Conservation (phyloP, 345 rosid species). For the Capsella bursapastoris region DNA sequence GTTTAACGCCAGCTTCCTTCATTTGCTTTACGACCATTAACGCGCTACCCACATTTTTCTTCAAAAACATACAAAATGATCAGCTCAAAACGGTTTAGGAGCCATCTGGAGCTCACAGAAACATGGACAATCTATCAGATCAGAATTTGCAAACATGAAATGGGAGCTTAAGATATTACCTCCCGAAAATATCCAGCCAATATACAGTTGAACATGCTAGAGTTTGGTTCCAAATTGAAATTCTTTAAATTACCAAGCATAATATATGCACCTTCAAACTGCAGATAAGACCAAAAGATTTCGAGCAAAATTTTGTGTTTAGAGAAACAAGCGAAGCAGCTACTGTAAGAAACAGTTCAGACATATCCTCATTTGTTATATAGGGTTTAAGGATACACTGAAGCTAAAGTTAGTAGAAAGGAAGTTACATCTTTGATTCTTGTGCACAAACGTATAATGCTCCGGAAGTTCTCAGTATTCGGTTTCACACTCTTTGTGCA, state of each 20-base stretch:
- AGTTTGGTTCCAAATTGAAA: conserved; percentile 58
- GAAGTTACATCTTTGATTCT: conserved; percentile 84
- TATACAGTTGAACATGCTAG: conserved; percentile 76
- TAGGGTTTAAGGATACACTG: conserved; percentile 17
- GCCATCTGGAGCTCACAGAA: background rate
- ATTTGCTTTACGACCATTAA: conserved; percentile 66
- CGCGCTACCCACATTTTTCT: conserved; percentile 66
- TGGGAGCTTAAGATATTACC: conserved; percentile 48
- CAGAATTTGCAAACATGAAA: conserved; percentile 6
- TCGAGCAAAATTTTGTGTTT: background rate
- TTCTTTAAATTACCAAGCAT: conserved; percentile 69
- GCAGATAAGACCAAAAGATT: conserved; percentile 30
- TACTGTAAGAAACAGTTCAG: conserved; percentile 20
- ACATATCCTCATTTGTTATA: conserved; percentile 8
- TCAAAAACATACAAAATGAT: conserved; percentile 33
- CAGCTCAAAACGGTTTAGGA: conserved; percentile 11
- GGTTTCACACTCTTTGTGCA: conserved; percentile 59
- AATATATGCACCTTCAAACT: conserved; percentile 79
- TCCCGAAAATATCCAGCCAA: conserved; percentile 80
- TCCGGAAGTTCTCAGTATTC: conserved; percentile 66
- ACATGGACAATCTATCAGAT: conserved; percentile 1
- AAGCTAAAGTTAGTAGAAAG: conserved; percentile 12
- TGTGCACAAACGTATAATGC: conserved; percentile 66
- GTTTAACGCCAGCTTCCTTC: conserved; percentile 69
- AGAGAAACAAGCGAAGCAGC: conserved; percentile 21